Base-by-base conservation (phyloP, 768 basidiomycete genomes). In the Amyloporia xantha region DNA sequence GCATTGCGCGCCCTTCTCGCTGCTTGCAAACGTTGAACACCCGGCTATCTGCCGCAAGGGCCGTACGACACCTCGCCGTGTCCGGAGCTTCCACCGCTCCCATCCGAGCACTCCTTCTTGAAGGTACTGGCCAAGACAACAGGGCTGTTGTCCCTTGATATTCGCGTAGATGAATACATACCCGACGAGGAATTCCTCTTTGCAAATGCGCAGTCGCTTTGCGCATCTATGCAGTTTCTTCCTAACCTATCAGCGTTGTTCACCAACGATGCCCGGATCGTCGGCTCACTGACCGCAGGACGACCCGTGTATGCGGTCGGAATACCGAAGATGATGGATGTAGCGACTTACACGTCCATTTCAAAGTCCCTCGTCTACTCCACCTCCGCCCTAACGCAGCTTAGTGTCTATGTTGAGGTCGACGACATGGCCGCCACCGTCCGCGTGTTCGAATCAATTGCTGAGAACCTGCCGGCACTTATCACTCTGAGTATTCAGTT, bases 211-310 rank as follows among this genome's bases (percentile, higher is more conserved):
- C n/a, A 20, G 17, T 20, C 21, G 9, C 15, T 33, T 43, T 49
- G 45, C 26, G 21, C 27, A 3, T 55, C 55, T 3, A n/a, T 27
- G 3, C 38, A 36, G 3, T 56, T 58, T 24, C 51, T 61, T 5
- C 55, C 59, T 15, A 43, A 47, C 25, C 52, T 63, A 4, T 30
- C 48, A 4, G 59, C 62, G n/a, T 43, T 63, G n/a, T 59, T 58
- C 28, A 46, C 53, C 11, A 26, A 48, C 19, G 50, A 55, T 11
- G 42, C 39, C 1, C 41, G 40, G 13, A 47, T 52, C 24, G 30
- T 41, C 13, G 27, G 20, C 9, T 10, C 12, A 13, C 28, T 58
- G 13, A 42, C 48, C 2, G 43, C 35, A n/a, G 39, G 47, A 10
- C 43, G 57, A 12, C 52, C 49, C 5, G 24, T 58, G 17, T 36